These are phyloP conservation scores for Chloranthus sessilifolius DNA, from an alignment of 164 flowering plant species.

Conservation along the genomic window DNA sequence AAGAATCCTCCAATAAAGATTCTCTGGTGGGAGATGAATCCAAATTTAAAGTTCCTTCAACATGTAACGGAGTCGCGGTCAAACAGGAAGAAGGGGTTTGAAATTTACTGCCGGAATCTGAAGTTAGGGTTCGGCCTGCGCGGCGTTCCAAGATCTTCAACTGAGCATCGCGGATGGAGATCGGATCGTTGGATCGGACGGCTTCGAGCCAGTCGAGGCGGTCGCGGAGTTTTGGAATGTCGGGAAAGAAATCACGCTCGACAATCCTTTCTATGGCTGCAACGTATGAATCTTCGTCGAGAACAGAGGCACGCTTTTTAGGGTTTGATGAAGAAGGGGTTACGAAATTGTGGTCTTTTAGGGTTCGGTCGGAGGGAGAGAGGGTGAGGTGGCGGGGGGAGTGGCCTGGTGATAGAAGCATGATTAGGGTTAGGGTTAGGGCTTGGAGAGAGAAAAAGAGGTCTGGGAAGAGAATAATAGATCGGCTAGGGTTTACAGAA, in stretches of 20 bases:
- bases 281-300: conserved; percentile 84
- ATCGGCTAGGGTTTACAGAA: too few relatives aligned
- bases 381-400: conserved; percentile 78
- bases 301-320: conserved; percentile 32
- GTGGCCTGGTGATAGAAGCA: conserved; percentile 89
- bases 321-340: conserved; percentile 7
- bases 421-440: conserved; percentile 19
- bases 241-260: conserved; percentile 94
- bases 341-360: conserved; percentile 12
- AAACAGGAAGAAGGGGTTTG: conserved; percentile 44
- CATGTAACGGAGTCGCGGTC: conserved; percentile 40
- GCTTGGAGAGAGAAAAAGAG: not conserved
- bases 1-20: too few relatives aligned
- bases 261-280: conserved; percentile 81
- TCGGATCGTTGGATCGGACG: conserved; percentile 59
- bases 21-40: too few relatives aligned
- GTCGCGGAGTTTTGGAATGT: conserved; percentile 80
- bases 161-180: conserved; percentile 83
- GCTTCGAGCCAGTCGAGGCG: conserved; percentile 92
- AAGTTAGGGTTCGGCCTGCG: conserved; percentile 15
- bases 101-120: conserved; percentile 16
- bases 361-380: conserved; percentile 39
- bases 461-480: too few relatives aligned
- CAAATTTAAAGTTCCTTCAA: conserved; percentile 33
- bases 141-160: conserved; percentile 90